phyloP scores from a whole-genome alignment of 176 grass and related monocot genomes.

The Eragrostis curvula region DNA sequence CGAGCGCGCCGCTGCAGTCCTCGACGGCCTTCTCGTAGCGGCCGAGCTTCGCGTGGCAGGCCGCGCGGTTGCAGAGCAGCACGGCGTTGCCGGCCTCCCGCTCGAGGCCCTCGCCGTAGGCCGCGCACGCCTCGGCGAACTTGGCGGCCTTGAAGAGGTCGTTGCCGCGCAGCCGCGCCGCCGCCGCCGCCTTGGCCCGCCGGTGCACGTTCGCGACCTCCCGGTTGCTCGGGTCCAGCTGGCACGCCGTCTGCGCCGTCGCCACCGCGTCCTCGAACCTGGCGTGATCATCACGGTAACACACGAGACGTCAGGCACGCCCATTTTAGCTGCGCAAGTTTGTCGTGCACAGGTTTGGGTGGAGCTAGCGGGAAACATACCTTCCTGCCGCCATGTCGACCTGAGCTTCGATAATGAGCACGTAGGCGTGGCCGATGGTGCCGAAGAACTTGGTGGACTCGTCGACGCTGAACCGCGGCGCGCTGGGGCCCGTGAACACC shows the following conservation, averaged over 20 bases:
- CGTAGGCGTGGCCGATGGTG: constrained; percentile 66
- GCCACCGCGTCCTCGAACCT: constrained; percentile 81
- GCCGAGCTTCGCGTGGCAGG: constrained; percentile 78
- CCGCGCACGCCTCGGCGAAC: constrained; percentile 82
- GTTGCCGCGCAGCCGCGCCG: constrained; percentile 80
- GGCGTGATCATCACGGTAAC: background rate
- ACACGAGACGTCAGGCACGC: background rate
- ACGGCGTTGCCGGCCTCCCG: constrained; percentile 63
- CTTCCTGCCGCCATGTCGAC: constrained; percentile 86
- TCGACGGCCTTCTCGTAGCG: constrained; percentile 86
- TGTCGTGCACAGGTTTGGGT: background rate
- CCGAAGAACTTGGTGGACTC: constrained; percentile 78
- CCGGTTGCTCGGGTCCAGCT: constrained; percentile 78
- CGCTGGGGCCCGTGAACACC: constrained; percentile 40
- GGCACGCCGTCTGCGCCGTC: constrained; percentile 65
- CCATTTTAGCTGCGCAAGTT: background rate
- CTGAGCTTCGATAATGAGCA: constrained; percentile 72
- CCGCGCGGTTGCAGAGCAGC: constrained; percentile 90
- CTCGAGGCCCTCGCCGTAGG: constrained; percentile 74
- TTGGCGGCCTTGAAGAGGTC: constrained; percentile 78
- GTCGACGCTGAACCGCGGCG: constrained; percentile 64
- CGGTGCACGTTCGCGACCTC: constrained; percentile 60
- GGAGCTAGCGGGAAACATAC: constrained; percentile 23
- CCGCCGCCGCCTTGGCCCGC: constrained; percentile 54
- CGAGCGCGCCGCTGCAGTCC: constrained; percentile 78